Conservation (phyloP, 2,329 filamentous ascomycete genomes). For the Exophiala aquamarina region DNA sequence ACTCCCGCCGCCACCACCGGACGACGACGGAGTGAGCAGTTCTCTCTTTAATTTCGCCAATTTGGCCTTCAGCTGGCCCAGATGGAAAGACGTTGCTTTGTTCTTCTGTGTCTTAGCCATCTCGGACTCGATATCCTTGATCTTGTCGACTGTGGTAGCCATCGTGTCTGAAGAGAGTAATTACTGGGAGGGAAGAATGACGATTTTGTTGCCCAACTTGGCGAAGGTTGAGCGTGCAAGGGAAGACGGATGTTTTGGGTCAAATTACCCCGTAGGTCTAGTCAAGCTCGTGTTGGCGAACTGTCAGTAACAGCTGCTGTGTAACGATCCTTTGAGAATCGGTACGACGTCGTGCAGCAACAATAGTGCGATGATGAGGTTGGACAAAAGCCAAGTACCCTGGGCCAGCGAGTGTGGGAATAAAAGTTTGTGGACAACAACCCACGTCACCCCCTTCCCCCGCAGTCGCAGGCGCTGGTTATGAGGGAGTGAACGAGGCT, state of each 20-base stretch:
- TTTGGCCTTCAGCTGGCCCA: conserved; percentile 95
- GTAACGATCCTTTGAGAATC: conserved; percentile 1
- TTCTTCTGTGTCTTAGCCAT: conserved; percentile 98
- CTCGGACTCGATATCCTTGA: conserved; percentile 96
- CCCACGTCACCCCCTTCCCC: no score
- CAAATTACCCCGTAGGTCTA: conserved; percentile 2
- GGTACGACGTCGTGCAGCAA: no score
- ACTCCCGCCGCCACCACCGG: conserved; percentile 79
- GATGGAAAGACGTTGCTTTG: conserved; percentile 89
- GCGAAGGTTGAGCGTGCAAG: neutral
- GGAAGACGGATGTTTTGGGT: neutral
- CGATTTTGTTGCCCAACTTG: no score
- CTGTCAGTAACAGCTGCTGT: neutral
- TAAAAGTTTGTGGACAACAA: no score
- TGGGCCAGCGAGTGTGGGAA: no score
- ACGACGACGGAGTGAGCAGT: conserved; percentile 76
- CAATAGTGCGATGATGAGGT: no score
- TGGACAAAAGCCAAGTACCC: no score
- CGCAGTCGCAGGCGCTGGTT: no score
- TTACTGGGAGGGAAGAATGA: conserved; percentile 13
- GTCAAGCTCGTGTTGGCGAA: neutral
- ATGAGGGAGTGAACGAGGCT: no score
- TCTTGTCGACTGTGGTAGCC: conserved; percentile 98
- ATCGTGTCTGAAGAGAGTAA: conserved; percentile 56
- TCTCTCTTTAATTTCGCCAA: conserved; percentile 97